phyloP scores from a whole-genome alignment of 306 rosid species.

The Macrotyloma uniflorum region DNA sequence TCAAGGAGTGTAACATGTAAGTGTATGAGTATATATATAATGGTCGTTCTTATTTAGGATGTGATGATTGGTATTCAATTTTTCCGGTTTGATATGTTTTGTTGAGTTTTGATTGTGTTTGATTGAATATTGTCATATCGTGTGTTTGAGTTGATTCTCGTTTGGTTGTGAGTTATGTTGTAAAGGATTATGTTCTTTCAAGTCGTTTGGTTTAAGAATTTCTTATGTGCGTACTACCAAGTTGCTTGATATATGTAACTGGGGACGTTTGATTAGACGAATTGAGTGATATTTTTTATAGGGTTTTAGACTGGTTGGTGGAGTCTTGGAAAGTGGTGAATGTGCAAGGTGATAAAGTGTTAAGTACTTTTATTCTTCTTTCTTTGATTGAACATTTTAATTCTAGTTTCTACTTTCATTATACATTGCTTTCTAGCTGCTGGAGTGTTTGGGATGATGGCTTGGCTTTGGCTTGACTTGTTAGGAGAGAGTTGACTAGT shows the following conservation, averaged over 20 bases:
- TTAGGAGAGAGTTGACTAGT: conserved; percentile 21
- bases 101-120: not conserved
- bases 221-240: not conserved
- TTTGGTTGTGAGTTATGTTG: conserved; percentile 10
- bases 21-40: conserved; percentile 29
- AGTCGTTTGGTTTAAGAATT: not conserved
- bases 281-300: not conserved
- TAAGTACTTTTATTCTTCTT: not conserved
- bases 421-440: conserved; percentile 16
- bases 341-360: conserved; percentile 10
- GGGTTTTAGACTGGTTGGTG: not conserved
- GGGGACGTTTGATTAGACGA: not conserved
- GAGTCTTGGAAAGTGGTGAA: not conserved
- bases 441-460: conserved; percentile 9
- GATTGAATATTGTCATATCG: not conserved
- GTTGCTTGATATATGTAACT: not conserved
- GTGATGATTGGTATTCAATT: not conserved
- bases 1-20: conserved; percentile 98
- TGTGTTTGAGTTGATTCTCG: not conserved
- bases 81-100: not conserved
- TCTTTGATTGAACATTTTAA: conserved; percentile 2
- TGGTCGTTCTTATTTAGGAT: not conserved
- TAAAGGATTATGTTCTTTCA: not conserved
- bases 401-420: conserved; percentile 17
- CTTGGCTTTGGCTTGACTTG: conserved; percentile 10